Base-by-base conservation (phyloP, 805 yeast species). In the Candida endomychidarum region DNA sequence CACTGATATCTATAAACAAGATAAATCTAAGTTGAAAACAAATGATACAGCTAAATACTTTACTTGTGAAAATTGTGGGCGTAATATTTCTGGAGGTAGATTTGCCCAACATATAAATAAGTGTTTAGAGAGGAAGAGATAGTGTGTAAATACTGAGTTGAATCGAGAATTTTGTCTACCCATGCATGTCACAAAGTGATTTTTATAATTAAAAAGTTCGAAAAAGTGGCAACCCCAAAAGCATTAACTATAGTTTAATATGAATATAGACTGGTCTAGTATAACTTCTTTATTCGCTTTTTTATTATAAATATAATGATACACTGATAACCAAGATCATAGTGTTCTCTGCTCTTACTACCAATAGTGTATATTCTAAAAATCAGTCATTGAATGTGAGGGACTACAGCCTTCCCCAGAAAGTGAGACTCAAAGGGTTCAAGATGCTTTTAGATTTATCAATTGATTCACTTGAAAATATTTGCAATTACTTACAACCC, bases 21-120 rank as follows among this genome's bases (percentile, higher is more conserved):
- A 74, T 38, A 72, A 71, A 47, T 50, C 51, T 11, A 72, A 74
- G 34, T 49, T 67, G 37, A 68, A 68, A 45, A 49, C 58, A 10
- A 51, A 61, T 5, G 87, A 80, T 32, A 57, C 74, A 12, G 63
- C 70, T 1, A 60, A 74, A 38, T 88, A 89, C 59, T 86, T 88
- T 52, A 76, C 70, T 41, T 91, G 99, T 63, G 72, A 74, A 4
- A 83, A 85, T 49, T 91, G 99, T 61, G 81, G 78, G 14, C 71
- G 99, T 41, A 87, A 83, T 53, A 83, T 91, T 6, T 91, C 96
- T 0, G 96, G 96, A 1, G 83, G 86, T 26, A 69, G 99, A 43
- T 90, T 87, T 70, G 97, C 98, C 2, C 89, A 86, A 29, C 99
- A 91, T 62, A 73, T 91, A 21, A 95, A 89, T 57, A 80, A 96